A percentile compares a stretch with the other conserved stretches of the same genome.
These are phyloP conservation scores for Cladochytrium replicatum DNA, from an alignment of 192 early-diverging fungal genomes.

Conservation along the genomic window DNA sequence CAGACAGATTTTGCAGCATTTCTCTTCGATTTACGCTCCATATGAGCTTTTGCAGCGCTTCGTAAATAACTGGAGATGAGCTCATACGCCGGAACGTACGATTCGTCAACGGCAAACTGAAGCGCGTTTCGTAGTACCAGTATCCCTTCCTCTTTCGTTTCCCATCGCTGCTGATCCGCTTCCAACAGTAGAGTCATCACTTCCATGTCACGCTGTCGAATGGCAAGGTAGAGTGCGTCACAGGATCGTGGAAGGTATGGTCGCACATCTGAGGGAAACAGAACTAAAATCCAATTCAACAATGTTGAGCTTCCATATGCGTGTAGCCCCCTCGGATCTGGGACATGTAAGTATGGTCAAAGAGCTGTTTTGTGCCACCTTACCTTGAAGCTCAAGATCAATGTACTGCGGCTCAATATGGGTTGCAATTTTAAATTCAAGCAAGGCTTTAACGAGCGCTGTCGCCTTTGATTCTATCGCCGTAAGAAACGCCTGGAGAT, in stretches of 20 bases:
- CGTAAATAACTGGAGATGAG: slow-evolving; percentile 2
- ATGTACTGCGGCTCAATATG: slow-evolving; percentile 1
- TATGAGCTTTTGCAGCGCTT: too few species aligned
- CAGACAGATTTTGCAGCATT: too few species aligned
- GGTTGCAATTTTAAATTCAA: slow-evolving; percentile 9
- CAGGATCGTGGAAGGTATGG: background rate
- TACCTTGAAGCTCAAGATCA: background rate
- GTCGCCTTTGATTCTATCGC: slow-evolving; percentile 1
- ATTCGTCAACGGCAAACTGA: slow-evolving; percentile 9
- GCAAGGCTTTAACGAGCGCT: slow-evolving; percentile 3
- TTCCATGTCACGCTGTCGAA: slow-evolving; percentile 3
- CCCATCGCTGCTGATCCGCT: slow-evolving; percentile 5
- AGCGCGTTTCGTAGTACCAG: slow-evolving; percentile 1
- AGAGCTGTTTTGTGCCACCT: too few species aligned
- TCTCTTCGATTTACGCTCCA: too few species aligned
- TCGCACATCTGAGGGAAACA: slow-evolving; percentile 6
- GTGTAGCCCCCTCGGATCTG: too few species aligned
- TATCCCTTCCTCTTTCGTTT: slow-evolving; percentile 2
- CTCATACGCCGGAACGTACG: background rate
- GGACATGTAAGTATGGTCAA: too few species aligned
- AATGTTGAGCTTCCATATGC: too few species aligned
- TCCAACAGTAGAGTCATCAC: slow-evolving; percentile 6
- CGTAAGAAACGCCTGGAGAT: slow-evolving; percentile 7
- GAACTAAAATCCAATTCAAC: slow-evolving; percentile 1
- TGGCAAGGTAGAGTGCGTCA: slow-evolving; percentile 5